Evolutionary conservation across 129 eudicot species (phyloP), one percentile per base, ranked within the genome.

Genomic region (Tagetes patula): DNA sequence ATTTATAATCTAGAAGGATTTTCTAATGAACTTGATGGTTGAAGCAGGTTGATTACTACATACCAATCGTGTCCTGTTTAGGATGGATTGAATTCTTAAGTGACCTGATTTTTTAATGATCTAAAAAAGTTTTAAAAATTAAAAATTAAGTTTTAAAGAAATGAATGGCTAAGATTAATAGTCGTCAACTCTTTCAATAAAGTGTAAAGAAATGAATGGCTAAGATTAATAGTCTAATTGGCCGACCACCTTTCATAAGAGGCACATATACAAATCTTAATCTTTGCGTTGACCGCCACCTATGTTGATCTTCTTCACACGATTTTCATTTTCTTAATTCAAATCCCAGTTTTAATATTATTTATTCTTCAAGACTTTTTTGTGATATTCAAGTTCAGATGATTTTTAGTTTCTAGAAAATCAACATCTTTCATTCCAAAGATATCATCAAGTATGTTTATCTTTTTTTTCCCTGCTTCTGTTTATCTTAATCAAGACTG

Each of bases 201-300:
- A 20, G 27, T 20, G 27, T 6, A 43, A 43, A 43, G 48, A 43
- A 43, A 43, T 8, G 48, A 43, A 43, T 43, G 10, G 8, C 8
- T 10, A 20, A 20, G 27, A 20, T 20, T 20, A 20, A 20, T 20
- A 37, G n/a, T 3, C 6, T 59, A 9, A 10, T 75, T 69, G 81
- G 70, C 76, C 76, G 32, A 69, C 71, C 76, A 61, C n/a, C 36
- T 31, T 70, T 61, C 71, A 32, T 31, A 70, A 69, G 70, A 69
- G 53, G 53, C 76, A 70, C 47, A 60, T 13, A 42, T 0, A 27
- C 58, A 66, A 53, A 67, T 11, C 5, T 43, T 42, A 53, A 67
- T 11, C 5, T 43, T 42, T 55, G 31, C 74, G 72, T 74, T 74
- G 78, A 74, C 78, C 72, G 13, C 38, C 59, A 41, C 48, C 30